Evolutionary conservation across 73 alveolate species (phyloP).

Genomic region (Paramecium sonneborni): DNA sequence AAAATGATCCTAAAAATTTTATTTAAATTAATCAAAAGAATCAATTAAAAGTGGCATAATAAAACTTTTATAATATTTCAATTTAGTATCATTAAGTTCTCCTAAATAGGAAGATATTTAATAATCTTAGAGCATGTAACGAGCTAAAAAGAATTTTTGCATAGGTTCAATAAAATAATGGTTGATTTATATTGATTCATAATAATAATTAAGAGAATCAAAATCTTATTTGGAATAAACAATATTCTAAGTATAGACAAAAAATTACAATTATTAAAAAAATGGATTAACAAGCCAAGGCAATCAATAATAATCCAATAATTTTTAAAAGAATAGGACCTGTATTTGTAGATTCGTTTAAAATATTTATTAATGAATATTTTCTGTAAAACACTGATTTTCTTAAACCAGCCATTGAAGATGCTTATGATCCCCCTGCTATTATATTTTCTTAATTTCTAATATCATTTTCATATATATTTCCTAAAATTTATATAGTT

Average conservation of each 20-base stretch:
- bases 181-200: background rate
- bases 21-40: background rate
- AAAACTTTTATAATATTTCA: background rate
- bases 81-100: background rate
- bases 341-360: background rate
- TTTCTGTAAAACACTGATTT: background rate
- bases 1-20: slow-evolving; percentile 23
- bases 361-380: background rate
- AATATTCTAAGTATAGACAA: background rate
- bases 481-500: background rate
- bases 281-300: background rate
- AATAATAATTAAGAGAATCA: background rate
- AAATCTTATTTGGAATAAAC: background rate
- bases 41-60: background rate
- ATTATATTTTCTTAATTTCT: background rate
- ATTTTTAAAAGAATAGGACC: background rate
- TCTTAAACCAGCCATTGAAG: slow-evolving; percentile 4
- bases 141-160: background rate
- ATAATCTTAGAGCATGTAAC: background rate
- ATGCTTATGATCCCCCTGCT: background rate
- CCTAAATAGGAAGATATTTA: background rate
- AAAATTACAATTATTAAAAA: background rate
- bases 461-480: background rate
- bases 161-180: slow-evolving; percentile 10
- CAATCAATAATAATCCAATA: background rate